Conservation (phyloP, 73 alveolate species). For the Symbiodinium pilosum region DNA sequence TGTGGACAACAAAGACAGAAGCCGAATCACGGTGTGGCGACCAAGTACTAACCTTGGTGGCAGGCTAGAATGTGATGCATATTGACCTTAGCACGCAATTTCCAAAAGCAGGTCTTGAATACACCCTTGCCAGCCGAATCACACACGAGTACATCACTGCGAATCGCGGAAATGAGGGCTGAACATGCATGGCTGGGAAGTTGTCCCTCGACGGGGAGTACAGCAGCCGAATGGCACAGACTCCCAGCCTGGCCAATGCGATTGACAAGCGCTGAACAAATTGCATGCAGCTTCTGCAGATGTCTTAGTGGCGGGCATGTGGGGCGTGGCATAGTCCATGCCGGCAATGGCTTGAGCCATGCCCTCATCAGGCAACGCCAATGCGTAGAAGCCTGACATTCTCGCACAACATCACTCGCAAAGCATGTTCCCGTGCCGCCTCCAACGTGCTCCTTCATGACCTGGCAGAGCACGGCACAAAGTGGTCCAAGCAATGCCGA, state of each 20-base stretch:
- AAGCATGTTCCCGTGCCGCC: background rate
- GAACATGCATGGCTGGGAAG: slow-evolving; percentile 64
- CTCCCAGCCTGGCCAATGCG: slow-evolving; percentile 43
- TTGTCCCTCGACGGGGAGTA: slow-evolving; percentile 78
- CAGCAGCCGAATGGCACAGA: slow-evolving; percentile 65
- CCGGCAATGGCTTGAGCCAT: slow-evolving; percentile 36
- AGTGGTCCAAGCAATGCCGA: too few species aligned
- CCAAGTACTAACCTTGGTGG: background rate
- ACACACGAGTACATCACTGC: too few species aligned
- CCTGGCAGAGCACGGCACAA: background rate
- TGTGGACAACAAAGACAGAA: background rate
- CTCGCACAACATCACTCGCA: background rate
- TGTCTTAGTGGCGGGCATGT: background rate
- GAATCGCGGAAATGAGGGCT: background rate
- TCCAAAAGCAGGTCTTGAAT: too few species aligned
- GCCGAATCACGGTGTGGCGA: too few species aligned
- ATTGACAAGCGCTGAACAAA: too few species aligned
- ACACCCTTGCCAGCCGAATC: too few species aligned
- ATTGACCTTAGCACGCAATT: slow-evolving; percentile 77
- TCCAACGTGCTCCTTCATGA: background rate
- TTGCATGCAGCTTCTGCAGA: background rate
- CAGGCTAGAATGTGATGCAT: slow-evolving; percentile 73
- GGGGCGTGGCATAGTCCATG: slow-evolving; percentile 88
- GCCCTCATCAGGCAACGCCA: slow-evolving; percentile 56
- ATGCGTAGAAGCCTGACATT: slow-evolving; percentile 55